These are phyloP conservation scores for Syncephalis plumigaleata DNA, from an alignment of 371 early-diverging fungal genomes.

Conservation along the genomic window DNA sequence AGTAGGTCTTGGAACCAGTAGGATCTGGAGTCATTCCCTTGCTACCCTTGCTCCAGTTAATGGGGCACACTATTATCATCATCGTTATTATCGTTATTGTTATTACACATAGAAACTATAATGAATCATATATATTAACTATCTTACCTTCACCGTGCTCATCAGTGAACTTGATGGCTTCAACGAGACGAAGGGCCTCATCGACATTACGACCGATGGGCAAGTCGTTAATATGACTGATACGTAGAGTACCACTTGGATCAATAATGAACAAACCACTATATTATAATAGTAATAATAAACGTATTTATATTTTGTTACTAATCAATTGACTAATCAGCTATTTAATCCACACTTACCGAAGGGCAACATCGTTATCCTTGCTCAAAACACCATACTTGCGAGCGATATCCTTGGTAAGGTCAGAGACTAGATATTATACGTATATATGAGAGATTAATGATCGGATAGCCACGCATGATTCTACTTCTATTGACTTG, in stretches of 20 bases:
- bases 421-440: slow-evolving; percentile 50
- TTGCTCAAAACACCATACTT: slow-evolving; percentile 50
- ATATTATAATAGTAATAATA: background rate
- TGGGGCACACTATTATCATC: slow-evolving; percentile 65
- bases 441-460: slow-evolving; percentile 22
- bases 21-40: slow-evolving; percentile 5
- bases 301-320: background rate
- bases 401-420: slow-evolving; percentile 34
- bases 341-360: slow-evolving; percentile 3
- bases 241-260: slow-evolving; percentile 64
- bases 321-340: background rate
- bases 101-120: background rate
- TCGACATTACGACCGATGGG: slow-evolving; percentile 91
- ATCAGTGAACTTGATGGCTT: slow-evolving; percentile 91
- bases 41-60: slow-evolving; percentile 67
- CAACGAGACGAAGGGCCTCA: slow-evolving; percentile 85
- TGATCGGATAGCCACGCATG: background rate
- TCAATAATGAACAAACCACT: slow-evolving; percentile 91
- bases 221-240: slow-evolving; percentile 57
- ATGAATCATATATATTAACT: no score
- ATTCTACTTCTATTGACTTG: no score
- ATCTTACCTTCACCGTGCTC: slow-evolving; percentile 19
- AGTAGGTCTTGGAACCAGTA: slow-evolving; percentile 6
- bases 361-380: slow-evolving; percentile 33
- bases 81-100: slow-evolving; percentile 19